Evolutionary conservation across 352 stramenopile species (phyloP).

Genomic region (Phytophthora rubi): DNA sequence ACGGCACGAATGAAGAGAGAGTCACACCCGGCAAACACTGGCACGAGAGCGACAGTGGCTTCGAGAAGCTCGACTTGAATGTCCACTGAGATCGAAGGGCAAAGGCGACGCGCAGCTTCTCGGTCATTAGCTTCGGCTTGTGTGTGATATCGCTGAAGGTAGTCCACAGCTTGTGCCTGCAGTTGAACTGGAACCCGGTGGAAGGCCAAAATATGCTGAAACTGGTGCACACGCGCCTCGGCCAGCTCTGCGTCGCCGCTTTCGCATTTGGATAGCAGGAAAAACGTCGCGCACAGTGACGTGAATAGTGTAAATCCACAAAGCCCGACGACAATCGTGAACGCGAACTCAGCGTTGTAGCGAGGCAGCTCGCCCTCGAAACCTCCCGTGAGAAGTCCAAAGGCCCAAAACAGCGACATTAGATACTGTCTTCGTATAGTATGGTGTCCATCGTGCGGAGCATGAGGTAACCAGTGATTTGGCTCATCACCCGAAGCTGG

Average conservation of each 20-base stretch:
- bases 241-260: conserved; percentile 54
- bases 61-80: conserved; percentile 74
- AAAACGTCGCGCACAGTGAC: conserved; percentile 76
- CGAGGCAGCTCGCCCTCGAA: conserved; percentile 71
- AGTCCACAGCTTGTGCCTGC: conserved; percentile 63
- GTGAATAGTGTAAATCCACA: conserved; percentile 75
- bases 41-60: conserved; percentile 55
- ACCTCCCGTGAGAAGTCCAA: conserved; percentile 60
- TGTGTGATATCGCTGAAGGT: conserved; percentile 72
- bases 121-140: conserved; percentile 68
- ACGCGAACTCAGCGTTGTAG: conserved; percentile 56
- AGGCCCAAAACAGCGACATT: conserved; percentile 71
- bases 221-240: conserved; percentile 71
- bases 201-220: conserved; percentile 71
- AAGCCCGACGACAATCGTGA: conserved; percentile 62
- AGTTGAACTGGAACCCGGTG: conserved; percentile 61
- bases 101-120: conserved; percentile 61
- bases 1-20: conserved; percentile 66
- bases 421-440: conserved; percentile 43
- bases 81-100: conserved; percentile 71
- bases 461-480: conserved; percentile 59
- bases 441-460: conserved; percentile 21
- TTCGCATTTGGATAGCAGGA: conserved; percentile 79
- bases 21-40: conserved; percentile 67
- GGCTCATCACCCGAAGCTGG: conserved; percentile 23